Conservation (phyloP, 2,329 filamentous ascomycete species). For the Orbilia brochopaga region DNA sequence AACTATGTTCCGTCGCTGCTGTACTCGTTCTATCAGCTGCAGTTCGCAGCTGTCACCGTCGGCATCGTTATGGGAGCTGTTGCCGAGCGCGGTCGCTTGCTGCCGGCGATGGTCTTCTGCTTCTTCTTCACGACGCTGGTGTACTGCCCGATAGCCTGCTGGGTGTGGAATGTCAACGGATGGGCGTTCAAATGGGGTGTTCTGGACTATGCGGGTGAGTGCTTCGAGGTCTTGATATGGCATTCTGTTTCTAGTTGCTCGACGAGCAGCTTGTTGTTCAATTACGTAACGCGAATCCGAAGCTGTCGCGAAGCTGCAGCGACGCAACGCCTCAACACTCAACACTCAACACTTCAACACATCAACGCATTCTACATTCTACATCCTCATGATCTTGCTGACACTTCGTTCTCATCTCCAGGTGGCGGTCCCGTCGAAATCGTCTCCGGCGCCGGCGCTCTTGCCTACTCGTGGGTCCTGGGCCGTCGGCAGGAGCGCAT, state of each 20-base stretch:
- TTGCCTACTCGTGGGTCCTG: conserved; percentile 94
- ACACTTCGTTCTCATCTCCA: conserved; percentile 17
- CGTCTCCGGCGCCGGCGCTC: conserved; percentile 85
- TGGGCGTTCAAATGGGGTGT: conserved; percentile 92
- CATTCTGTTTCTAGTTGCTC: too few relatives aligned
- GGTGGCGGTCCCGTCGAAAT: conserved; percentile 96
- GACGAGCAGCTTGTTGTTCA: conserved; percentile 31
- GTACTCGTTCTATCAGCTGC: conserved; percentile 96
- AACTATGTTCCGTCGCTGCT: conserved; percentile 86
- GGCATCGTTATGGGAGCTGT: conserved; percentile 91
- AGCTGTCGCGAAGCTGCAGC: conserved; percentile 1
- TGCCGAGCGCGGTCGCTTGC: conserved; percentile 88
- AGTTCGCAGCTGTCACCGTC: conserved; percentile 93
- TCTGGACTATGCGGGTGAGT: conserved; percentile 80
- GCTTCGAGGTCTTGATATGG: too few relatives aligned
- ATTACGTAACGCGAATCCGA: conserved; percentile 39
- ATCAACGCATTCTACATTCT: background rate
- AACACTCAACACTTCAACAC: conserved; percentile 31
- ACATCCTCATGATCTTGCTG: conserved; percentile 7
- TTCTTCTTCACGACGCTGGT: conserved; percentile 97
- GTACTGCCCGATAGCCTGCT: conserved; percentile 95
- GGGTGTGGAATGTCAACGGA: conserved; percentile 93
- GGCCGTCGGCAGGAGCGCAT: conserved; percentile 97
- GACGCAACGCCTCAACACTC: too few relatives aligned
- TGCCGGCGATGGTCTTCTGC: conserved; percentile 92